Evolutionary conservation across 2,329 filamentous ascomycete genomes (phyloP).

Genomic region (Xylariaceae sp.): DNA sequence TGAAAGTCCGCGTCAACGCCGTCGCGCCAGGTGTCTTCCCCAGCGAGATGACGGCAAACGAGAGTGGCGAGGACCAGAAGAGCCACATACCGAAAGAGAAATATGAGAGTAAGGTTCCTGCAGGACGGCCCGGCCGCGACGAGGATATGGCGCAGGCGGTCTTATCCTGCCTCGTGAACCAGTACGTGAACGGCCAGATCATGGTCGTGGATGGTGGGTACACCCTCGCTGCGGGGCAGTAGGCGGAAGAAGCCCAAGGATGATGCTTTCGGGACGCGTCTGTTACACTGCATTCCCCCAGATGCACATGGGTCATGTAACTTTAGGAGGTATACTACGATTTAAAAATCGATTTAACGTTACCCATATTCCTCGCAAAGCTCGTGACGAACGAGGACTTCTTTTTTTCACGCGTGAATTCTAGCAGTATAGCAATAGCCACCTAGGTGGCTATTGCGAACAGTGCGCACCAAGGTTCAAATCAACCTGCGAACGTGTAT

Average conservation of each 20-base stretch:
- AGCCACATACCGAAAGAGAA: conserved; percentile 62
- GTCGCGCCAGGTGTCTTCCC: conserved; percentile 75
- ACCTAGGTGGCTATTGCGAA: no score
- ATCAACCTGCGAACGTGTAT: no score
- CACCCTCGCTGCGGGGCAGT: conserved; percentile 47
- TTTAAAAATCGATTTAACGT: neutral
- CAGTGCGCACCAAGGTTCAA: no score
- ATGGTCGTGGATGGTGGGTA: conserved; percentile 54
- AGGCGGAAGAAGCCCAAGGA: conserved; percentile 15
- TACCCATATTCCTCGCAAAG: no score
- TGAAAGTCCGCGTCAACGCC: conserved; percentile 72
- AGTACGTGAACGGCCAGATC: conserved; percentile 52
- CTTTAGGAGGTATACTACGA: no score
- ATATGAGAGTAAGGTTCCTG: conserved; percentile 66
- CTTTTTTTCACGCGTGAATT: no score
- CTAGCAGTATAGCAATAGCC: no score
- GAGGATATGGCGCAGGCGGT: conserved; percentile 74
- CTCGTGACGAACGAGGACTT: no score
- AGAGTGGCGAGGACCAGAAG: conserved; percentile 58
- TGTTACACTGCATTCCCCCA: no score
- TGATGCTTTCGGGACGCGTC: no score
- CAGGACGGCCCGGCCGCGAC: conserved; percentile 70
- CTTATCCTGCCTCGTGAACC: conserved; percentile 56
- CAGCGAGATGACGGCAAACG: conserved; percentile 71
- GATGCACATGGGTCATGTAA: no score